These are phyloP conservation scores for Fusarium xylarioides DNA, from an alignment of 2,329 filamentous ascomycete genomes.

Conservation along the genomic window DNA sequence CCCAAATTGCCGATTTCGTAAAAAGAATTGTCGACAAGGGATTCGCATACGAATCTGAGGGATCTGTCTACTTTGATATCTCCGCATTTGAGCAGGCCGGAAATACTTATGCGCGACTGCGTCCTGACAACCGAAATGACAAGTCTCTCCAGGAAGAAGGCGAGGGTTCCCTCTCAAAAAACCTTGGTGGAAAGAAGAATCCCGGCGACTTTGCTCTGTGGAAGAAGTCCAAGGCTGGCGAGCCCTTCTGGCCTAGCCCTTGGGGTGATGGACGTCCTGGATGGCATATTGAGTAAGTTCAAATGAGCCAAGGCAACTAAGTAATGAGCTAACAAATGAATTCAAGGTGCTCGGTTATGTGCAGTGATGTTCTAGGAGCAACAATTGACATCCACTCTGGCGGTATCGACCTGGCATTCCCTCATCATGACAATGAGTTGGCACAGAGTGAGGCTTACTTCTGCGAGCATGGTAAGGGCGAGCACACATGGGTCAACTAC, in stretches of 20 bases:
- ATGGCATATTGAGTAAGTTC: constrained; percentile 83
- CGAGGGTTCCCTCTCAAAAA: constrained; percentile 80
- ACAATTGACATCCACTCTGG: constrained; percentile 94
- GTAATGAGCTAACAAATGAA: background rate
- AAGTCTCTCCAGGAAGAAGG: constrained; percentile 86
- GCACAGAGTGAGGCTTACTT: constrained; percentile 93
- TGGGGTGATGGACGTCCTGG: constrained; percentile 91
- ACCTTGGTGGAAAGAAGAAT: constrained; percentile 72
- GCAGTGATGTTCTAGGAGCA: constrained; percentile 83
- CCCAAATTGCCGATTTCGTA: constrained; percentile 86
- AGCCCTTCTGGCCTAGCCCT: constrained; percentile 87
- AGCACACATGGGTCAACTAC: constrained; percentile 90
- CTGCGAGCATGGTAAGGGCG: constrained; percentile 57
- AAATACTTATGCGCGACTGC: constrained; percentile 84
- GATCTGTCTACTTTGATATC: constrained; percentile 96
- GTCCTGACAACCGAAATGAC: constrained; percentile 86
- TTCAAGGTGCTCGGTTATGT: constrained; percentile 83
- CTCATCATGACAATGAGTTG: constrained; percentile 92
- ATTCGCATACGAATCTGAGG: constrained; percentile 83
- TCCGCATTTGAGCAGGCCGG: constrained; percentile 83
- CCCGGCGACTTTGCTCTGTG: constrained; percentile 90
- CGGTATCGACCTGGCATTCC: constrained; percentile 89
- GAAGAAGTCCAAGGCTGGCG: constrained; percentile 92
- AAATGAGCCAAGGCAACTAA: background rate
- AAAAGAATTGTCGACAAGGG: constrained; percentile 84